Conservation (phyloP, 1,284 basidiomycete genomes). For the Ustilago trichophora region DNA sequence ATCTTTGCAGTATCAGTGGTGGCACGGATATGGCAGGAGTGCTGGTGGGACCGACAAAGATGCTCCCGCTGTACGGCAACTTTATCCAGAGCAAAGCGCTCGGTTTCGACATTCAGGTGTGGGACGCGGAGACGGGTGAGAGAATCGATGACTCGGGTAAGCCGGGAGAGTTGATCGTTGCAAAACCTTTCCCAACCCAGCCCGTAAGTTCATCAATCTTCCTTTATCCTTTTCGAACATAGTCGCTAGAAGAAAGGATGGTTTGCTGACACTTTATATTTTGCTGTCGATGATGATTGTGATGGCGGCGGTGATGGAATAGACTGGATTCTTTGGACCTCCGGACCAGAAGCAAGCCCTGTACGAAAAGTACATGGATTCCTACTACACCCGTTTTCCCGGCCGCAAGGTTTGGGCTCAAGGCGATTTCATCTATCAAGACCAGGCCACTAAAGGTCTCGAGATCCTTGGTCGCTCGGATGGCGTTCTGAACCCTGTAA, state of each 20-base stretch:
- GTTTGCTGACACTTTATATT: too few relatives aligned
- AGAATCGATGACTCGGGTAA: constrained; percentile 47
- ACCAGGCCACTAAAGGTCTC: constrained; percentile 72
- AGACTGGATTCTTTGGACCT: constrained; percentile 43
- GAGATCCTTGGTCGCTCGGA: constrained; percentile 76
- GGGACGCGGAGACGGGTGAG: constrained; percentile 50
- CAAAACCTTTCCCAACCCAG: constrained; percentile 65
- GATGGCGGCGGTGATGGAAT: too few relatives aligned
- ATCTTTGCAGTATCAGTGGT: constrained; percentile 53
- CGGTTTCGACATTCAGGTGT: constrained; percentile 61
- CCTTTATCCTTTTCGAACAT: too few relatives aligned
- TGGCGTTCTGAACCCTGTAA: constrained; percentile 71
- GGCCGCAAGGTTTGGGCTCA: constrained; percentile 51
- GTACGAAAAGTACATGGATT: constrained; percentile 63
- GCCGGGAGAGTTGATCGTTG: constrained; percentile 62
- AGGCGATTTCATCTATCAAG: constrained; percentile 51
- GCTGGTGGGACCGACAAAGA: constrained; percentile 52
- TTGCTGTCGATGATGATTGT: too few relatives aligned
- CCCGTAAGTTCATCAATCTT: too few relatives aligned
- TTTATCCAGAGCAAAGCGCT: constrained; percentile 62
- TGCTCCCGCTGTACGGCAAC: constrained; percentile 60
- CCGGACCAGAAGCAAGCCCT: constrained; percentile 50
- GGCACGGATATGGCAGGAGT: constrained; percentile 65
- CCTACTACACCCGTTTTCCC: constrained; percentile 62
- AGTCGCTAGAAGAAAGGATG: too few relatives aligned